Conservation (phyloP, 2,329 filamentous ascomycete genomes). For the Penicillium sp. region DNA sequence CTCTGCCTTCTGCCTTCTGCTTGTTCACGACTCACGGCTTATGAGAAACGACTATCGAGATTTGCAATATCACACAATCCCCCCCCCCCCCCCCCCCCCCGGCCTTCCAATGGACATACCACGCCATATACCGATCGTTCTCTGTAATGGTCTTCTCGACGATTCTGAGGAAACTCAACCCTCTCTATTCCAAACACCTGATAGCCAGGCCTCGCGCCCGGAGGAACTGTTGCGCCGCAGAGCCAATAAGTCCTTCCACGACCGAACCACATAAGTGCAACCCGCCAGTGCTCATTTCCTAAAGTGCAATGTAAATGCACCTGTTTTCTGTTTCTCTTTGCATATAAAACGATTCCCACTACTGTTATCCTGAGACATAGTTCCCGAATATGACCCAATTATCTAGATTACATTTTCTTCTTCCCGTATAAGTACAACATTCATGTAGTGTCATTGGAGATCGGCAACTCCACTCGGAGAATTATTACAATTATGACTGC, state of each 20-base stretch:
- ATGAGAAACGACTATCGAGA: constrained; percentile 15
- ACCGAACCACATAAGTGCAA: neutral
- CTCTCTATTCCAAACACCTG: neutral
- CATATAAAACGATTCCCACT: constrained; percentile 1
- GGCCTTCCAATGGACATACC: neutral
- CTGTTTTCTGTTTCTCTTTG: neutral
- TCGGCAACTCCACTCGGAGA: constrained; percentile 9
- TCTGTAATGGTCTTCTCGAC: neutral
- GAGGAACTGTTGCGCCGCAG: neutral
- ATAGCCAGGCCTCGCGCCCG: constrained; percentile 1
- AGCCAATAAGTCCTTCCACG: neutral
- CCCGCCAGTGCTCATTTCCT: neutral
- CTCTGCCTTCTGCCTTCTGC: neutral
- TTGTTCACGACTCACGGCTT: constrained; percentile 21
- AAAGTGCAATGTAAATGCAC: neutral
- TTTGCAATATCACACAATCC: constrained; percentile 8
- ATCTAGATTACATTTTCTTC: neutral
- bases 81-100: neutral
- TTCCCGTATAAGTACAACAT: neutral
- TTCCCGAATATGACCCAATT: neutral
- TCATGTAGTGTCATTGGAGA: neutral
- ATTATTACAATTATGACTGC: constrained; percentile 18
- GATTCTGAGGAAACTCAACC: neutral
- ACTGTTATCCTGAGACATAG: neutral
- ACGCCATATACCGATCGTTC: neutral